A percentile compares a stretch with the other conserved stretches of the same genome.
phyloP scores from a whole-genome alignment of 495 filamentous ascomycete species.

The Penicillium paradoxum region DNA sequence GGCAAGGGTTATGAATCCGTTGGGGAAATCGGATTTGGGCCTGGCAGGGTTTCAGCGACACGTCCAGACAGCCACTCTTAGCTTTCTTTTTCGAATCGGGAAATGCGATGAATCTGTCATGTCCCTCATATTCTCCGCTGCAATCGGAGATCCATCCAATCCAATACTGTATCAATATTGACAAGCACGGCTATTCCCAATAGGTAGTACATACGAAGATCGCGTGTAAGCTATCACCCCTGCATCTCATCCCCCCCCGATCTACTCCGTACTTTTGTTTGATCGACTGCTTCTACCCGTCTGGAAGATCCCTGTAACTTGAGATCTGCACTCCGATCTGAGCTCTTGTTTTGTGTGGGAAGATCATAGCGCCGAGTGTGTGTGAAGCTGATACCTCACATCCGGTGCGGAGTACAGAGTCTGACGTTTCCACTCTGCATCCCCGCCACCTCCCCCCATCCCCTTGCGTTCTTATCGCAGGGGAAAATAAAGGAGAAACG shows the following conservation, averaged over 20 bases:
- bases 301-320: conserved; percentile 14
- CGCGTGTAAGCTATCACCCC: background rate
- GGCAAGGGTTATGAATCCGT: background rate
- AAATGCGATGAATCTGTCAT: no score
- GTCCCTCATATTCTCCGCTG: no score
- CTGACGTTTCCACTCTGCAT: conserved; percentile 16
- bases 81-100: no score
- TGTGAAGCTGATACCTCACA: conserved; percentile 21
- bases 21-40: no score
- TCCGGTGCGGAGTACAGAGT: background rate
- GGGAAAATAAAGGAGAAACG: background rate
- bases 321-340: conserved; percentile 13
- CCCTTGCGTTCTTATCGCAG: background rate
- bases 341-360: background rate
- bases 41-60: no score
- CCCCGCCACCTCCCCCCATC: background rate
- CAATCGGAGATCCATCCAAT: no score
- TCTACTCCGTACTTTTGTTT: background rate
- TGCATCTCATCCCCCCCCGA: background rate
- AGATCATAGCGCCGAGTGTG: background rate
- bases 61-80: no score
- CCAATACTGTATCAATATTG: no score
- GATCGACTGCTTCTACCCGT: conserved; percentile 20
- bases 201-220: background rate
- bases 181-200: background rate